Conservation (phyloP, 495 filamentous ascomycete species). For the Neurospora sublineolata region DNA sequence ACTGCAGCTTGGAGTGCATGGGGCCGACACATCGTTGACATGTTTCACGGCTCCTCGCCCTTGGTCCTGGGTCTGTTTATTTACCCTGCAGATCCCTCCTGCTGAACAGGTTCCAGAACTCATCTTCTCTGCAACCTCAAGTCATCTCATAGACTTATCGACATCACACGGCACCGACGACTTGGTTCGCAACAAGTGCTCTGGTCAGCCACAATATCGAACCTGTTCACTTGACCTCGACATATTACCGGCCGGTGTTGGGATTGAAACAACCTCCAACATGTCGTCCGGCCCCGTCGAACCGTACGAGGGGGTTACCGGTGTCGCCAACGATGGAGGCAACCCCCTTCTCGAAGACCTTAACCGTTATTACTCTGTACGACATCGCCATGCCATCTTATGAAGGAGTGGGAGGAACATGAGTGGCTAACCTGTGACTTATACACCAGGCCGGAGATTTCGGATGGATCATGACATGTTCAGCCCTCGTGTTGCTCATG, state of each 20-base stretch:
- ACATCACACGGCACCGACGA: not conserved
- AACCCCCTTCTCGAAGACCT: conserved; percentile 63
- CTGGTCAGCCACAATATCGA: not conserved
- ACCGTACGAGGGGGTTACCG: conserved; percentile 51
- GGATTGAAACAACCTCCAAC: conserved; percentile 1
- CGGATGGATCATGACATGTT: conserved; percentile 78
- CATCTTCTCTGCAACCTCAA: conserved; percentile 2
- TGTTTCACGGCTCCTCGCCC: not conserved
- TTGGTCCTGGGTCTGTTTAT: conserved; percentile 7
- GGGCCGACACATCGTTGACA: not conserved
- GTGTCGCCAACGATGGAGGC: conserved; percentile 47
- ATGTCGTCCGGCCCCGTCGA: conserved; percentile 32
- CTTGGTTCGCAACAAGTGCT: conserved; percentile 1
- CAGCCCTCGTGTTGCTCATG: conserved; percentile 92
- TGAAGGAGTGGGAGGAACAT: not conserved
- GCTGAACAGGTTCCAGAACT: not conserved
- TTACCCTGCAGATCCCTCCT: conserved; percentile 16
- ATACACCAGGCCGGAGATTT: conserved; percentile 68
- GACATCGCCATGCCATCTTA: conserved; percentile 9
- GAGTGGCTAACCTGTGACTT: not conserved
- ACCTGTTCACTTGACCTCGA: not conserved
- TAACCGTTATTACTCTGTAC: conserved; percentile 74
- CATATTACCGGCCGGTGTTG: not conserved
- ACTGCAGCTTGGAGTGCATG: not conserved
- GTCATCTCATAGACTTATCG: not conserved